phyloP scores from a whole-genome alignment of 257 asterid species.

The Lithospermum erythrorhizon region DNA sequence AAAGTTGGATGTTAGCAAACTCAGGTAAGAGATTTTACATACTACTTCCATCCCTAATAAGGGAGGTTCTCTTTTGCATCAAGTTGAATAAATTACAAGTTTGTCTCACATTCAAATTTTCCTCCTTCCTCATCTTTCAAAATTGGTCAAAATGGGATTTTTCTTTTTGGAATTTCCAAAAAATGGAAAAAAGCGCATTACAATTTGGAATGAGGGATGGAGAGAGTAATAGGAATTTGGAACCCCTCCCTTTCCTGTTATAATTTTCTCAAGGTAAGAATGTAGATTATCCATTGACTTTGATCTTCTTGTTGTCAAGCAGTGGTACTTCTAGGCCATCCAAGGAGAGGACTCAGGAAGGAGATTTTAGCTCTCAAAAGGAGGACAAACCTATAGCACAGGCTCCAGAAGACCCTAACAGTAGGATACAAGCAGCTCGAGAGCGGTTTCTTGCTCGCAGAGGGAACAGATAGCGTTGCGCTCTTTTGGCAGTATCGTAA shows the following conservation, averaged over 20 bases:
- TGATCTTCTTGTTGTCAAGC: conserved; percentile 10
- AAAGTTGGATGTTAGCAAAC: conserved; percentile 46
- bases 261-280: too few relatives aligned
- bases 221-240: background rate
- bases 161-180: too few relatives aligned
- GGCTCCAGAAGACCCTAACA: conserved; percentile 22
- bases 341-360: conserved; percentile 24
- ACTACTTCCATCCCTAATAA: too few relatives aligned
- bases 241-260: background rate
- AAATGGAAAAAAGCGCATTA: too few relatives aligned
- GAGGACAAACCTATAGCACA: conserved; percentile 16
- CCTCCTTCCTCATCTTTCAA: too few relatives aligned
- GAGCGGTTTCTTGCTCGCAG: conserved; percentile 35
- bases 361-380: conserved; percentile 17
- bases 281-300: conserved; percentile 7
- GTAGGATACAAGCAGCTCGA: conserved; percentile 33
- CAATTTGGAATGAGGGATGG: too few relatives aligned
- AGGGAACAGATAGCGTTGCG: conserved; percentile 7
- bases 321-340: conserved; percentile 44
- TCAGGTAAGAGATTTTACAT: conserved; percentile 38
- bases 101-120: too few relatives aligned
- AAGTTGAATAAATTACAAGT: too few relatives aligned
- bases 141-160: too few relatives aligned
- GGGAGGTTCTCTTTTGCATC: too few relatives aligned
- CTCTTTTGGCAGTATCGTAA: too few relatives aligned